Evolutionary conservation across 495 filamentous ascomycete genomes (phyloP), one percentile per base, ranked within the genome.

Genomic region (Acidiella bohemica): DNA sequence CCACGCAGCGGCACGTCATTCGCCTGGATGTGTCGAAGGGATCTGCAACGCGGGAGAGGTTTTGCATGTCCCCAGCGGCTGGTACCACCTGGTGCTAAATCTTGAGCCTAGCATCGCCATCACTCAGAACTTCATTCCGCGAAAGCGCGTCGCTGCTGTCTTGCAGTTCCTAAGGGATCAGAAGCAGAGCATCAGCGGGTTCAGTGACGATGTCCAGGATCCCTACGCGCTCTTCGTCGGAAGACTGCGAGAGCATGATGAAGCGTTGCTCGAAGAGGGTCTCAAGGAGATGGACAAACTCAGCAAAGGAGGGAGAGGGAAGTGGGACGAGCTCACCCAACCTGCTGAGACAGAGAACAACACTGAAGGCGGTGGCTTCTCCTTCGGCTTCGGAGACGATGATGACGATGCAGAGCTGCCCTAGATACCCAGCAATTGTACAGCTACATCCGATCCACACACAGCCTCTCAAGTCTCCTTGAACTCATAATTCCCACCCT

Each of bases 41-140:
- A 72, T 96, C 24, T 97, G 90, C 56, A 59, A 62, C 38, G 78
- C 78, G 36, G 90, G 90, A 14, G 90, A 97, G 55, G 81, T 97
- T 24, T 58, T 97, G 36, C 84, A 97, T 55, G 90, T 97, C 23
- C 90, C 90, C 1, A 73, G 70, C 41, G 87, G 90, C 6, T 97
- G 90, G 87, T 97, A 86, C 81, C 90, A 97, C 65, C 62, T 95
- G 23, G 90, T 97, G 16, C 79, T 96, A 19, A 97, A 97, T 49
- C 59, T 93, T 16, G 75, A 81, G 38, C 66, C 73, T 2, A 78
- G 81, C 10, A 80, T 95, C 44, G 90, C 90, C 13, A 73, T 97
- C 36, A 97, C 90, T 10, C 88, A 96, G 51, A 97, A 97, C 57
- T 96, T 97, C 55, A 80, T 96, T 6, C 88, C 90, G 0, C 69